Evolutionary conservation across 108 stramenopile species (phyloP).

Genomic region (Skeletonema grethae): DNA sequence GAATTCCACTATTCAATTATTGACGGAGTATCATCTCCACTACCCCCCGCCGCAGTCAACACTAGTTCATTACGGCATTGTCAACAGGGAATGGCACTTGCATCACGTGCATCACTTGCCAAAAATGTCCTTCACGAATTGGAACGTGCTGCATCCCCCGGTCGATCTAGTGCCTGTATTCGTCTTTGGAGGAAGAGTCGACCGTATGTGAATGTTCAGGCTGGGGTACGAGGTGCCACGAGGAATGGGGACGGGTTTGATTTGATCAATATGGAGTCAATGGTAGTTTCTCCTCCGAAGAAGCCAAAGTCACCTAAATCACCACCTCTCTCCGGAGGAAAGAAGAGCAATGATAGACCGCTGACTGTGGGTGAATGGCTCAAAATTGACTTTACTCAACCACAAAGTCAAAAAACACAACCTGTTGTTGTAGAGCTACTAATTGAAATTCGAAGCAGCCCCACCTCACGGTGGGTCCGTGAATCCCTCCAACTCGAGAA

Average conservation of each 20-base stretch:
- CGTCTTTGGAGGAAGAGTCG: conserved; percentile 61
- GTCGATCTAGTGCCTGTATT: conserved; percentile 56
- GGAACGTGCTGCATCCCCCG: conserved; percentile 55
- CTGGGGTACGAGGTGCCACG: conserved; percentile 37
- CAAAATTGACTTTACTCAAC: neutral
- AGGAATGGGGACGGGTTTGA: conserved; percentile 67
- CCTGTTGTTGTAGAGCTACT: conserved; percentile 45
- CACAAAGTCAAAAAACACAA: neutral
- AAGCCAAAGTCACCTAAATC: neutral
- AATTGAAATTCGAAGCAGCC: conserved; percentile 59
- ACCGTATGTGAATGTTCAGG: neutral
- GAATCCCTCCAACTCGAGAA: conserved; percentile 63
- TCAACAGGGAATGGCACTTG: conserved; percentile 62
- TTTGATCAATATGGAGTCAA: conserved; percentile 50
- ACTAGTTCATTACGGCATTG: neutral
- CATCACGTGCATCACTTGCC: conserved; percentile 44
- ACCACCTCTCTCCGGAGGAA: conserved; percentile 28
- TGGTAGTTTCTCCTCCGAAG: conserved; percentile 4
- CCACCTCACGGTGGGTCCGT: conserved; percentile 55
- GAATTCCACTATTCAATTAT: conserved; percentile 62
- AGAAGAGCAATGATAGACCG: conserved; percentile 6
- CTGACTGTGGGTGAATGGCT: conserved; percentile 64
- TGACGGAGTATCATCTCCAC: conserved; percentile 7
- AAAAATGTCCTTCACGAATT: conserved; percentile 54
- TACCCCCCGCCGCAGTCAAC: neutral